A percentile compares a stretch with the other conserved stretches of the same genome.
phyloP scores from a whole-genome alignment of 2,329 filamentous ascomycete species.

The Chrysoporthe cubensis region DNA sequence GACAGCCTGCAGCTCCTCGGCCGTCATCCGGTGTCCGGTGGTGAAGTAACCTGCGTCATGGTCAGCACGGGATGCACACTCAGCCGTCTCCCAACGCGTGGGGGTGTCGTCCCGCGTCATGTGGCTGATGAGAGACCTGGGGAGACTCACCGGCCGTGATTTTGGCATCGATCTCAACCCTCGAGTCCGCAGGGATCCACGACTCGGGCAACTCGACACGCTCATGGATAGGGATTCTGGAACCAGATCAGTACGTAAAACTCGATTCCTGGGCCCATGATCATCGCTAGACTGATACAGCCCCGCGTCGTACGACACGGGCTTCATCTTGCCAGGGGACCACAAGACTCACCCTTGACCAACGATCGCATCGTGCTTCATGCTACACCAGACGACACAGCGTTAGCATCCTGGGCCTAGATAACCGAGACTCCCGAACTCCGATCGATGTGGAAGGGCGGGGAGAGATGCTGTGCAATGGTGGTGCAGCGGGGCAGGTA shows the following conservation, averaged over 20 bases:
- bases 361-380: constrained; percentile 91
- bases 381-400: constrained; percentile 52
- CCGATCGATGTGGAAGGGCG: constrained; percentile 17
- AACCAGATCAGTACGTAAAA: constrained; percentile 29
- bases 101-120: not conserved
- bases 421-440: not conserved
- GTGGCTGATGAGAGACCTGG: not conserved
- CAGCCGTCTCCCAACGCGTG: not conserved
- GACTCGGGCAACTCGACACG: constrained; percentile 90
- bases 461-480: not conserved
- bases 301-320: constrained; percentile 11
- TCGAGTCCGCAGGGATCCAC: constrained; percentile 89
- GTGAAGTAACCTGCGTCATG: constrained; percentile 70
- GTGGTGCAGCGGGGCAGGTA: not conserved
- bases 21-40: constrained; percentile 84
- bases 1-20: constrained; percentile 82
- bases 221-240: constrained; percentile 81
- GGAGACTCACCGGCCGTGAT: constrained; percentile 80
- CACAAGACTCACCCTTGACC: constrained; percentile 66
- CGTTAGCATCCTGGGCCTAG: not conserved
- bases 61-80: constrained; percentile 14
- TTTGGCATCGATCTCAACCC: constrained; percentile 99
- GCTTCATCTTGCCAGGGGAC: constrained; percentile 1
- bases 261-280: constrained; percentile 27
- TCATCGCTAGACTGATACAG: constrained; percentile 19